Evolutionary conservation across 257 asterid species (phyloP).

Genomic region (Solanum peruvianum): DNA sequence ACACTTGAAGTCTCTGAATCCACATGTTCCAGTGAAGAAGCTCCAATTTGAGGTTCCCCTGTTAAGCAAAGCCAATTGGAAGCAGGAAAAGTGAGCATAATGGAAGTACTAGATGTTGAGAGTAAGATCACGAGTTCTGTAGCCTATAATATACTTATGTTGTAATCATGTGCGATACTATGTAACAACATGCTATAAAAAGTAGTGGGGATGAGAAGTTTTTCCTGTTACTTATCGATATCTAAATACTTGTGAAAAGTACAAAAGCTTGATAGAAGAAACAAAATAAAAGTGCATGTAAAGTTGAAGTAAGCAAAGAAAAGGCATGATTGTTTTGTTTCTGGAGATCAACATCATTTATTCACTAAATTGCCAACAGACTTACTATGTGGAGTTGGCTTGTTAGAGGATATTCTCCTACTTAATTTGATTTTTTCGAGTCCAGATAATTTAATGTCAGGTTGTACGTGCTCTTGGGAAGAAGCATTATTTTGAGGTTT

Average conservation of each 20-base stretch:
- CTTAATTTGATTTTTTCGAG: neutral
- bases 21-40: constrained; percentile 15
- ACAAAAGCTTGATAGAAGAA: neutral
- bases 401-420: neutral
- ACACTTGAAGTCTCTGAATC: constrained; percentile 16
- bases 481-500: constrained; percentile 1
- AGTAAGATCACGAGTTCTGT: neutral
- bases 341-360: neutral
- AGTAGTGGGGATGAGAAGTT: neutral
- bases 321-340: neutral
- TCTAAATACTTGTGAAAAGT: neutral
- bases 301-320: neutral
- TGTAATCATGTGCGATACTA: neutral
- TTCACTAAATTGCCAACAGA: neutral
- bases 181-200: neutral
- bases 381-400: neutral
- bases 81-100: neutral
- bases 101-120: neutral
- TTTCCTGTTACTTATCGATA: neutral
- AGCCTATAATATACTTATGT: neutral
- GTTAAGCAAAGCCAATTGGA: neutral
- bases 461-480: neutral
- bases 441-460: neutral
- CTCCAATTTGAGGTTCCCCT: constrained; percentile 25
- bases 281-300: neutral